phyloP scores from a whole-genome alignment of 768 basidiomycete genomes.

The Phlebiopsis gigantea region DNA sequence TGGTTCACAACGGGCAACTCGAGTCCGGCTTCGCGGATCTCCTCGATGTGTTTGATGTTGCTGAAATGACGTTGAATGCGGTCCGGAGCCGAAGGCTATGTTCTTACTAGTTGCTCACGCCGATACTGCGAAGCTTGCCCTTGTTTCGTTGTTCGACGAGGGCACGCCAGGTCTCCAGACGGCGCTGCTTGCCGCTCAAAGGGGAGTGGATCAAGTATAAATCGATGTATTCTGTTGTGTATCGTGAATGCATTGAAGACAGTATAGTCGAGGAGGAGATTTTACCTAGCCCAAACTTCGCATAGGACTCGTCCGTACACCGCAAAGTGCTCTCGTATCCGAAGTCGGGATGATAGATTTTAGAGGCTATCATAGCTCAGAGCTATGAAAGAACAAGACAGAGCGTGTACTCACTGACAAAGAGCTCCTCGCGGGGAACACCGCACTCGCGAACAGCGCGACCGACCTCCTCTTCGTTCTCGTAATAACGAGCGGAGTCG shows the following conservation, averaged over 20 bases:
- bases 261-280: neutral
- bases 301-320: constrained; percentile 24
- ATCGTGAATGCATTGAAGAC: neutral
- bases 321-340: constrained; percentile 25
- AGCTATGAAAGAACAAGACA: neutral
- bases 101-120: constrained; percentile 79
- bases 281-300: constrained; percentile 28
- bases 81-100: no score
- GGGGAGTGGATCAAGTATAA: constrained; percentile 80
- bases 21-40: constrained; percentile 59
- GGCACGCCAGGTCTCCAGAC: constrained; percentile 68
- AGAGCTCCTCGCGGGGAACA: constrained; percentile 50
- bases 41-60: constrained; percentile 66
- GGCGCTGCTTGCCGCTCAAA: constrained; percentile 52
- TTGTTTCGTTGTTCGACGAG: constrained; percentile 53
- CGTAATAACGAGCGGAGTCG: constrained; percentile 67
- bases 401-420: constrained; percentile 52
- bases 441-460: constrained; percentile 51
- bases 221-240: constrained; percentile 52
- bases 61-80: constrained; percentile 30
- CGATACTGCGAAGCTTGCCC: constrained; percentile 69
- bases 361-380: constrained; percentile 46
- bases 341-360: constrained; percentile 47
- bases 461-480: constrained; percentile 58
- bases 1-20: constrained; percentile 75